Base-by-base conservation (phyloP, 2,329 filamentous ascomycete species). In the Penicillium palitans region DNA sequence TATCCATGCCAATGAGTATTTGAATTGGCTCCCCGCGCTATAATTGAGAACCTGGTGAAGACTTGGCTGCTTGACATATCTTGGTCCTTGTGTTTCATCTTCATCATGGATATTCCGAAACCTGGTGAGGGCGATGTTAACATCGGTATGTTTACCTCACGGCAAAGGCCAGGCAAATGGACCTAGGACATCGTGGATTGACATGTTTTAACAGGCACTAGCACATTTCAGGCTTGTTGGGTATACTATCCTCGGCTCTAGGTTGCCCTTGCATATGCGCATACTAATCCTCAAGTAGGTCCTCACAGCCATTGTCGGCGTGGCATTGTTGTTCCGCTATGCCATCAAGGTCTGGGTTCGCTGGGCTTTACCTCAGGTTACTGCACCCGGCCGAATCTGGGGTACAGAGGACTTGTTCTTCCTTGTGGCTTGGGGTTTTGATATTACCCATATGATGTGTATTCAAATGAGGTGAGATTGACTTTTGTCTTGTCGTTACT, bases 321-420 rank as follows among this genome's bases (percentile, higher is more conserved):
- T 65, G 4, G 56, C 63, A 45, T 55, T 68, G 29, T 27, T 65
- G 4, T 68, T 70, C 29, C 62, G 68, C 6, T 70, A 65, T 58
- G 47, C 55, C 8, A 62, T 68, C 49, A 72, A 73, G 55, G 49
- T 66, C 39, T 75, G 72, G 72, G 64, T 72, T 15, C 62, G 68
- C 10, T 74, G 69, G 63, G 61, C 67, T 9, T 53, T 75, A 19
- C 72, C 72, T 7, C 66, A 64, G 24, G 70, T 74, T 49, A 68
- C 69, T 24, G 68, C 65, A 3, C 72, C 72, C 1, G 66, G 64
- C 12, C 57, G 72, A 46, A 58, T 74, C 42, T 75, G 72, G 72
- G 72, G 71, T 7, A 48, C 70, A 8, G 72, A 75, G 53, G 72
- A 75, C 57, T 15, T 72, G 0, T 67, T 74, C 37, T 74, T 71